Base-by-base conservation (phyloP, 2,329 filamentous ascomycete genomes). In the Ampelomyces quisqualis region DNA sequence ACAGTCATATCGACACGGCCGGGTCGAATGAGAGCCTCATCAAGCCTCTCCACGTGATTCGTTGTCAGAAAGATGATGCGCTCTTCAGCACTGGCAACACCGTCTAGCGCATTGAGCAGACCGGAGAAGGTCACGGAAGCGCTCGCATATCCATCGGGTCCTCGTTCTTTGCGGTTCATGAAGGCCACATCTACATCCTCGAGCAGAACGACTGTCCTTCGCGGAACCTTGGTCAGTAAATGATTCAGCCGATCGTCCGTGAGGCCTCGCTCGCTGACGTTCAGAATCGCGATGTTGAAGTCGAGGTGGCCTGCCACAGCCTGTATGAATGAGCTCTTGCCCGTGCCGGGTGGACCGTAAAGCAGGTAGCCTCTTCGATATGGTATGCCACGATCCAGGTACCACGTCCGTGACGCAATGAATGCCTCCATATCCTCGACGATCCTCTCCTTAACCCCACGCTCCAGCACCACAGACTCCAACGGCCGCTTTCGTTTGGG, bases 301-400 rank as follows among this genome's bases (percentile, higher is more conserved):
- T 95, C 88, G 41, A 96, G 71, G 60, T 93, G 84, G n/a, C 90
- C 91, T 1, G 93, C 93, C 28, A 98, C 73, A 0, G 93, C 90
- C 68, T 96, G 90, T 49, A 98, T 96, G 57, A 98, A 97, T 0
- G 89, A 95, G 46, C 86, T 96, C 73, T 95, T 97, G 23, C 89
- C 94, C 28, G 86, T 95, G 0, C 90, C 90, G 0, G 90, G 90
- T 3, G 90, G 90, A 0, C 90, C 90, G 58, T 93, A 89, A 0
- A 96, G 77, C 6, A 96, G 77, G 62, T 96, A 96, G 1, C 90
- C 91, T 41, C 90, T 77, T 13, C 90, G 81, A 60, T 96, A 96
- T 0, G 91, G 91, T 50, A 96, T 95, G 2, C 90, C 91, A n/a
- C 91, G 84, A 58, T 95, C 89, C 34, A 90, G 81, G 62, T 96